Base-by-base conservation (phyloP, 352 stramenopile species). In the Pythium pectinolyticum region DNA sequence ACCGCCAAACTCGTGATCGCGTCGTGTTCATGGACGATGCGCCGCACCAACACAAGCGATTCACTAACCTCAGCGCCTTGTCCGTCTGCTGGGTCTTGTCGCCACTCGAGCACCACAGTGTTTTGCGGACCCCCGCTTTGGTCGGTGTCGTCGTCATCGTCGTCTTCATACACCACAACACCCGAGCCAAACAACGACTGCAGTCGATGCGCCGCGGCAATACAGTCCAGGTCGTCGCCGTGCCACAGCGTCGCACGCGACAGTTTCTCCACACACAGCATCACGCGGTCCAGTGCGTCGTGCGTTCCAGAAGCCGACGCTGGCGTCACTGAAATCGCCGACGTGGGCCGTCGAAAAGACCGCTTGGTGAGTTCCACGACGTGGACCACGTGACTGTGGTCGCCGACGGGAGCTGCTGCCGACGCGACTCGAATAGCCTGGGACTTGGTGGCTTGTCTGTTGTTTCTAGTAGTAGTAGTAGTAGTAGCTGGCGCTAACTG, bases 261-360 rank as follows among this genome's bases (percentile, higher is more conserved):
- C 5, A 59, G 32, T 22, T 83, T 84, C 52, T 89, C 80, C 24
- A 91, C 70, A 41, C 73, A 80, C 1, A 91, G 66, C 68, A 89
- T 70, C 17, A 70, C 73, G 3, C 53, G 63, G 53, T 67, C 61
- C 46, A 32, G 12, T 61, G 28, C 51, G 11, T 10, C 41, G 19
- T 28, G 30, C 39, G 28, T 20, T 15, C 25, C 30, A 35, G 20
- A 17, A 8, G 17, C 45, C n/a, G 40, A 49, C n/a, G 47, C 61
- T 39, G 34, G 53, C 8, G 25, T 14, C 10, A 34, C 30, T 20
- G 34, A 27, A 20, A 41, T 47, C 19, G 47, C 58, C 20, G 45
- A 37, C 24, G 34, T 32, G 3, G 28, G 41, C 27, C 32, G 31
- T 39, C 49, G 62, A 52, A 79, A 77, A 14, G 46, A 31, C 25